Percentiles rank a stretch among this genome's conserved stretches.
Evolutionary conservation across 345 rosid species (phyloP).

Genomic region (Eucalyptus tenuipes): DNA sequence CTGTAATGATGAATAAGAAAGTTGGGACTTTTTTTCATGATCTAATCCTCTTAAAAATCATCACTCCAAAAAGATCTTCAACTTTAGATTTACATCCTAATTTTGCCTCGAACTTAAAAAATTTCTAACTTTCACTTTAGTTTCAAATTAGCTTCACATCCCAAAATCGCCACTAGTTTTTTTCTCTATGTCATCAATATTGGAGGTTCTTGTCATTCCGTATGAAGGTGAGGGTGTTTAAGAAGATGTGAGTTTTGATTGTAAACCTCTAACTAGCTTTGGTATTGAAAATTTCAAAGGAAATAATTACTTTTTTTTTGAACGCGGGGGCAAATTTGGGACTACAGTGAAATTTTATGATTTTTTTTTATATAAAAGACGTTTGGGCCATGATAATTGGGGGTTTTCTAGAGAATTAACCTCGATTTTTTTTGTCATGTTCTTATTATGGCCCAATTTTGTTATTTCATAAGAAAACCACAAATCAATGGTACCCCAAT

Average conservation of each 20-base stretch:
- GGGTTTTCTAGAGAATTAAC: background rate
- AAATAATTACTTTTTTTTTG: too few species aligned
- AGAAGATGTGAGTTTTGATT: accelerated
- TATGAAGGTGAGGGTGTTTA: background rate
- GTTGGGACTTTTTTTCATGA: background rate
- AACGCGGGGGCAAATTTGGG: background rate
- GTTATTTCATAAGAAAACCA: background rate
- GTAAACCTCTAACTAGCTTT: background rate
- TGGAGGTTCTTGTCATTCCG: background rate
- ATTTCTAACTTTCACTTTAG: too few species aligned
- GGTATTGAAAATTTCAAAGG: too few species aligned
- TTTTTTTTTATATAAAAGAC: too few species aligned
- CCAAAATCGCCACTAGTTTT: background rate
- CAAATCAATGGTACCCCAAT: background rate
- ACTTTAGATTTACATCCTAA: too few species aligned
- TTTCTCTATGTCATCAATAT: background rate
- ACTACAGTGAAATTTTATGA: background rate
- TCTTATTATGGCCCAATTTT: background rate
- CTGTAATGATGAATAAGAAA: background rate
- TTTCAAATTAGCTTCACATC: background rate
- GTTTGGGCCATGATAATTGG: background rate
- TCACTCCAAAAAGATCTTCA: background rate
- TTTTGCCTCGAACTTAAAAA: background rate
- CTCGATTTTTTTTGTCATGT: too few species aligned
- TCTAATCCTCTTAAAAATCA: background rate